Percentiles rank a stretch among this genome's conserved stretches.
phyloP scores from a whole-genome alignment of 2,329 filamentous ascomycete genomes.

The Venturia asperata region DNA sequence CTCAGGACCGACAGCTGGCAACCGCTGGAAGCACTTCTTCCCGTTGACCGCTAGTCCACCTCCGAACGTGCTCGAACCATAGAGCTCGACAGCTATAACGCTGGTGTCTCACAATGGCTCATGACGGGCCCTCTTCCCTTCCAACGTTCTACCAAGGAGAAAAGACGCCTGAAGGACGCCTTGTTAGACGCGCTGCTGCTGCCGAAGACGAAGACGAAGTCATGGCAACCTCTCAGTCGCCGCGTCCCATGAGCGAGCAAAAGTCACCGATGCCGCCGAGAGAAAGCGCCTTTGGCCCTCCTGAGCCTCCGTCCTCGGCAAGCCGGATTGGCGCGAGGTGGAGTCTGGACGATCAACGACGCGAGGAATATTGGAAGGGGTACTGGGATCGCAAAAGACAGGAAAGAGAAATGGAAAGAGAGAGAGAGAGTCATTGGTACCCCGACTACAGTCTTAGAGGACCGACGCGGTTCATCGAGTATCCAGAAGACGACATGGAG shows the following conservation, averaged over 20 bases:
- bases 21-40: not conserved
- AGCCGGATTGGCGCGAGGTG: not conserved
- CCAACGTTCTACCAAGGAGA: conserved; percentile 19
- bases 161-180: conserved; percentile 19
- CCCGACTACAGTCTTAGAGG: conserved; percentile 3
- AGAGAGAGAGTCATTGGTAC: conserved; percentile 7
- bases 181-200: conserved; percentile 19
- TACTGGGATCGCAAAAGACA: conserved; percentile 16
- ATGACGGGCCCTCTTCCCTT: conserved; percentile 14
- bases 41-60: not conserved
- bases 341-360: conserved; percentile 12
- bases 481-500: conserved; percentile 7
- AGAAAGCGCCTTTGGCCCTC: not conserved
- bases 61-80: not conserved
- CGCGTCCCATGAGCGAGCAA: not conserved
- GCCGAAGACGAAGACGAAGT: conserved; percentile 15
- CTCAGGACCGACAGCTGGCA: not conserved
- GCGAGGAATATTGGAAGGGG: conserved; percentile 18
- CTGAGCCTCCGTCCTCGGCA: not conserved
- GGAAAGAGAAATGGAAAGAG: conserved; percentile 12
- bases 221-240: not conserved
- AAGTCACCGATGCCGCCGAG: not conserved
- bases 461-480: conserved; percentile 15
- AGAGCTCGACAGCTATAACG: not conserved
- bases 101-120: conserved; percentile 13